These are phyloP conservation scores for Hypomontagnella submonticulosa DNA, from an alignment of 495 filamentous ascomycete species.

Conservation along the genomic window DNA sequence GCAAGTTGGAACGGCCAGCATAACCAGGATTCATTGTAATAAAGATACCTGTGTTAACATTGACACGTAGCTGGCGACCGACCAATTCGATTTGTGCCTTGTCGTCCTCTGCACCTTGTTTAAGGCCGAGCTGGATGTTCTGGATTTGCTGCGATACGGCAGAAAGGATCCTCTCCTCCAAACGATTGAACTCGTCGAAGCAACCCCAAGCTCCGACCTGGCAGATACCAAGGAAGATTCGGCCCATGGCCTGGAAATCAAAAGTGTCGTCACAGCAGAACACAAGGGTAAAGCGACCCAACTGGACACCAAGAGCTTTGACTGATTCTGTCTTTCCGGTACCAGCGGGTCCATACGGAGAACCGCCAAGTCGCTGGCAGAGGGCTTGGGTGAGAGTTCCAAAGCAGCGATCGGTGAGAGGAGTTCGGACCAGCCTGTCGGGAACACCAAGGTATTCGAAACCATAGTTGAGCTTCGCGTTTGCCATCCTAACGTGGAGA, in stretches of 20 bases:
- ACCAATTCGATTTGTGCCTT: slow-evolving; percentile 92
- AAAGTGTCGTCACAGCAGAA: slow-evolving; percentile 99
- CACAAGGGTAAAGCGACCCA: slow-evolving; percentile 96
- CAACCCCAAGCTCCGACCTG: slow-evolving; percentile 99
- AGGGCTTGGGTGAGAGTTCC: slow-evolving; percentile 95
- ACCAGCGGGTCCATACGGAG: slow-evolving; percentile 95
- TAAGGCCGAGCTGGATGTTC: slow-evolving; percentile 96
- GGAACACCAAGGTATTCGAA: slow-evolving; percentile 98
- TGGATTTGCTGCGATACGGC: slow-evolving; percentile 99
- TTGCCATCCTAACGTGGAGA: slow-evolving; percentile 94
- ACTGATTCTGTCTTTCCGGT: slow-evolving; percentile 99
- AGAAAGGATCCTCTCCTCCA: slow-evolving; percentile 96
- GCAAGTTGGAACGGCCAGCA: slow-evolving; percentile 95
- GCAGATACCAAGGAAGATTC: slow-evolving; percentile 99
- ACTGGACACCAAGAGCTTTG: slow-evolving; percentile 94
- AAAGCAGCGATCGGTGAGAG: slow-evolving; percentile 97
- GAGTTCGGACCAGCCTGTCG: slow-evolving; percentile 93
- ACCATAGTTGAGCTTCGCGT: slow-evolving; percentile 92
- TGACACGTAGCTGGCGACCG: slow-evolving; percentile 86
- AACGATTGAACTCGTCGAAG: slow-evolving; percentile 99
- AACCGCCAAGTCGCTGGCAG: slow-evolving; percentile 93
- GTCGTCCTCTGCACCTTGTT: slow-evolving; percentile 78
- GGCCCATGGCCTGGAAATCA: slow-evolving; percentile 99
- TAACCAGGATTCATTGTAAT: slow-evolving; percentile 99
- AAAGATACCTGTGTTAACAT: slow-evolving; percentile 95